Conservation (phyloP, 1,284 basidiomycete genomes). For the Malassezia pachydermatis region DNA sequence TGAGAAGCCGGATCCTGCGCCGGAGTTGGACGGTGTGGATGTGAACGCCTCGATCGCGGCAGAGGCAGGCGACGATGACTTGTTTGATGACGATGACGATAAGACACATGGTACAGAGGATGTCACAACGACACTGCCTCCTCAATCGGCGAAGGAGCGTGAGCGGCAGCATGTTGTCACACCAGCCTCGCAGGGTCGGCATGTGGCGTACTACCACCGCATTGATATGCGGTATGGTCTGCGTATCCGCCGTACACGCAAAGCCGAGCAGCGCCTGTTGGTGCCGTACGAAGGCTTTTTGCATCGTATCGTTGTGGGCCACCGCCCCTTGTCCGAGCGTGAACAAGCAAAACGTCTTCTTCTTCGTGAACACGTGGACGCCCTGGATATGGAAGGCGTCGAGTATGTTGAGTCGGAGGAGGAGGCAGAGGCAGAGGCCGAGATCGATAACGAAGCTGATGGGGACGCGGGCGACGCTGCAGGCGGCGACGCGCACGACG, state of each 20-base stretch:
- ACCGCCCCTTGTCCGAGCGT: conserved; percentile 26
- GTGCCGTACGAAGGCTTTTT: conserved; percentile 33
- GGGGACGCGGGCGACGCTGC: background rate
- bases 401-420: conserved; percentile 25
- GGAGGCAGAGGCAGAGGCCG: conserved; percentile 17
- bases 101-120: conserved; percentile 5
- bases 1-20: conserved; percentile 29
- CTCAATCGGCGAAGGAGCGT: conserved; percentile 30
- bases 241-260: conserved; percentile 29
- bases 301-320: conserved; percentile 30
- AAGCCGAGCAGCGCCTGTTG: conserved; percentile 18
- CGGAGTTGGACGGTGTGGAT: conserved; percentile 24
- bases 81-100: conserved; percentile 24
- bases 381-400: conserved; percentile 24
- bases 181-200: conserved; percentile 23
- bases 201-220: conserved; percentile 41
- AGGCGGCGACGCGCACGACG: background rate
- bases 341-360: conserved; percentile 25
- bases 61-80: conserved; percentile 24
- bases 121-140: conserved; percentile 22
- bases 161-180: conserved; percentile 21
- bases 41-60: conserved; percentile 19
- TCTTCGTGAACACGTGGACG: conserved; percentile 26
- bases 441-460: background rate
- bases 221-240: conserved; percentile 38